phyloP scores from a whole-genome alignment of 208 protist species.

The Perkinsela sp. region DNA sequence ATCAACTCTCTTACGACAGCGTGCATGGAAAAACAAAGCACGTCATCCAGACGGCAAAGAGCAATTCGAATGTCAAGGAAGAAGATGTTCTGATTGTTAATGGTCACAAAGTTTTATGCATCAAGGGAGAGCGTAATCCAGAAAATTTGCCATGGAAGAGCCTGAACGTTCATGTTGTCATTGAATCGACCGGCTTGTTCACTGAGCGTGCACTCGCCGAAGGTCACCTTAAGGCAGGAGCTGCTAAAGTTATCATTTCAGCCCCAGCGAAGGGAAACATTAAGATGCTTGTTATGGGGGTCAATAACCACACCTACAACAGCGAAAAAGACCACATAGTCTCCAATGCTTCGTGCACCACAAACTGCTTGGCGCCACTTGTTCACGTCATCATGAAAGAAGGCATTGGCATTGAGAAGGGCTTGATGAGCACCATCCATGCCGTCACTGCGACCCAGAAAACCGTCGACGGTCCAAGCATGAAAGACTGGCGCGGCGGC shows the following conservation, averaged over 20 bases:
- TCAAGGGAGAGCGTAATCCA: conserved; percentile 56
- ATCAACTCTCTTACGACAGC: conserved; percentile 84
- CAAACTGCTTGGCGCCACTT: conserved; percentile 97
- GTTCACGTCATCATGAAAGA: conserved; percentile 83
- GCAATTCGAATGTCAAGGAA: conserved; percentile 17
- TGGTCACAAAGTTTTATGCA: conserved; percentile 28
- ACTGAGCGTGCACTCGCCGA: conserved; percentile 48
- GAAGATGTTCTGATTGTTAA: conserved; percentile 40
- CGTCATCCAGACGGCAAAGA: conserved; percentile 28
- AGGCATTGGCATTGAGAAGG: conserved; percentile 75
- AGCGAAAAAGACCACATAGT: conserved; percentile 42
- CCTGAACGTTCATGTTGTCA: conserved; percentile 74
- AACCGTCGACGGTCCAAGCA: conserved; percentile 83
- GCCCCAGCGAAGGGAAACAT: conserved; percentile 80
- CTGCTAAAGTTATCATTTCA: conserved; percentile 94
- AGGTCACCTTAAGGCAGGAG: conserved; percentile 75
- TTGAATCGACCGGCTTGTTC: conserved; percentile 97
- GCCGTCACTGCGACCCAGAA: conserved; percentile 92
- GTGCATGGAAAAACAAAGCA: conserved; percentile 73
- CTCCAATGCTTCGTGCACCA: conserved; percentile 97
- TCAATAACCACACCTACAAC: conserved; percentile 81
- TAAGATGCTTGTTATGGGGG: conserved; percentile 93
- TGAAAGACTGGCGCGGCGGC: conserved; percentile 91
- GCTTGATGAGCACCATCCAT: conserved; percentile 98
- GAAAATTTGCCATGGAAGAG: conserved; percentile 73